Evolutionary conservation across 441 rosid species (phyloP), one percentile per base, ranked within the genome.

Genomic region (Bocquillonia castaneifolia): DNA sequence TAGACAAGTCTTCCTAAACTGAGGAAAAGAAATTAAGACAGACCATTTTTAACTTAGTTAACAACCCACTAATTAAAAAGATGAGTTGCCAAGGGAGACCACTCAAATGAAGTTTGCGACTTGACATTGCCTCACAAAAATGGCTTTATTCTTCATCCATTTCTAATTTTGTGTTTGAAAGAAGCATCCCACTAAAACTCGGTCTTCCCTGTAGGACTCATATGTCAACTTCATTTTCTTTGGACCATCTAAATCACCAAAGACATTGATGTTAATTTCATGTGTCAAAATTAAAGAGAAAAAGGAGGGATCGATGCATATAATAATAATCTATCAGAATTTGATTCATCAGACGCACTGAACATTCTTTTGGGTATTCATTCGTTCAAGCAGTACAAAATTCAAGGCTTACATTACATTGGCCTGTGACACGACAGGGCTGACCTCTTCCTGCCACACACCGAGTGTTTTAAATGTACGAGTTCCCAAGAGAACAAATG

Each of bases 221-320:
- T 6, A 25, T 28, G 55, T 63, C 68, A 64, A 39, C 55, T 64
- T 37, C 58, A 51, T 29, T 36, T 65, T 52, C 45, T 31, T 50
- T 20, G 40, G 9, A n/a, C 56, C 37, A 47, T 20, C 51, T 6
- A 44, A 47, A 31, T 56, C 60, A 56, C 9, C n/a, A 39, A n/a
- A n/a, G n/a, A n/a, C n/a, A n/a, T n/a, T n/a, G n/a, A 3, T 36
- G 40, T 40, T 10, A 60, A 31, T 60, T 60, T 40, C 48, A 62
- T n/a, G 39, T 25, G 22, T 40, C 65, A 59, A 39, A 39, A 15
- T 3, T 39, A 12, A 23, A 40, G 52, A 26, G 8, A 31, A 32
- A 37, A 36, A 23, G 28, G 3, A 59, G n/a, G 12, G 9, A 20
- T 0, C 1, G 17, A 1, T 6, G 12, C 10, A n/a, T n/a, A n/a